Evolutionary conservation across 768 basidiomycete species (phyloP).

Genomic region (Nidularia sp.): DNA sequence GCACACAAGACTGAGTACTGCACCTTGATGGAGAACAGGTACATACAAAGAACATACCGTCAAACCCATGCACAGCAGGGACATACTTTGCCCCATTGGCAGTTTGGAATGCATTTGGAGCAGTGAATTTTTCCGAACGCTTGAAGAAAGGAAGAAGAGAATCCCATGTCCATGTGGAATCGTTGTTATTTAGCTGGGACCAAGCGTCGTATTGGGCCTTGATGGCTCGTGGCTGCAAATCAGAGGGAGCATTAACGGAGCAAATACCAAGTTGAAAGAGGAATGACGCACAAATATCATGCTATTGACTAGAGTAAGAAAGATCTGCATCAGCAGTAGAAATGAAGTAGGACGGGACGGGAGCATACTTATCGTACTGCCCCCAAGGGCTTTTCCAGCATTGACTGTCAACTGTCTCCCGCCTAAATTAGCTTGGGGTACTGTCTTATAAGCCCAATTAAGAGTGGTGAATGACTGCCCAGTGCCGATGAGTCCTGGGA

Average conservation of each 20-base stretch:
- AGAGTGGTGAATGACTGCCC: constrained; percentile 29
- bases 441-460: constrained; percentile 47
- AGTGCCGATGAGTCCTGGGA: constrained; percentile 23
- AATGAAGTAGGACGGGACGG: not conserved
- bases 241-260: no score
- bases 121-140: constrained; percentile 52
- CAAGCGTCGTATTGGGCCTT: constrained; percentile 29
- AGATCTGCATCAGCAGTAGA: not conserved
- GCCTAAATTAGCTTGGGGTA: constrained; percentile 34
- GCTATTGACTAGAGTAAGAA: constrained; percentile 34
- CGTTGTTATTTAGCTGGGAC: constrained; percentile 22
- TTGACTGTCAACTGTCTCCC: constrained; percentile 29
- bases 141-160: constrained; percentile 39
- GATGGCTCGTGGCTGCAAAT: constrained; percentile 21
- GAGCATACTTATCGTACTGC: constrained; percentile 40
- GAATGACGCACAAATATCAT: constrained; percentile 24
- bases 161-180: constrained; percentile 32
- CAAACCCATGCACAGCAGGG: constrained; percentile 18
- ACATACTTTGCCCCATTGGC: constrained; percentile 17
- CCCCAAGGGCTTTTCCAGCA: constrained; percentile 51
- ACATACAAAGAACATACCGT: not conserved
- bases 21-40: no score
- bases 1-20: no score
- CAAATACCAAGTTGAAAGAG: not conserved
- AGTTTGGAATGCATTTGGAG: constrained; percentile 31